These are phyloP conservation scores for Fusarium sp. DNA, from an alignment of 2,329 filamentous ascomycete species.

Conservation along the genomic window DNA sequence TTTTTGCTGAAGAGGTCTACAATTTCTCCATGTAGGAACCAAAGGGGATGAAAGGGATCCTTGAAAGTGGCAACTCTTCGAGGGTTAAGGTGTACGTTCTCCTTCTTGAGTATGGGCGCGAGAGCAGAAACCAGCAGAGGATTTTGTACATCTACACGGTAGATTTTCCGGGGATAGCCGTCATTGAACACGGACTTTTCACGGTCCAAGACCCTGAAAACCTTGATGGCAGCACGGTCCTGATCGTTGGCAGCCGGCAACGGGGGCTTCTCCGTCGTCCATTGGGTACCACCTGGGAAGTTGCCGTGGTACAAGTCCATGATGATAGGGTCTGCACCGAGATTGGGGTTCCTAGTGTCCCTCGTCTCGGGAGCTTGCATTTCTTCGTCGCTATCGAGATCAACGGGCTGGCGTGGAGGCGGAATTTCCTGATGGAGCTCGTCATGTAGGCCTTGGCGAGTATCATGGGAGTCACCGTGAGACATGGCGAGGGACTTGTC, in stretches of 20 bases:
- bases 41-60: conserved; percentile 53
- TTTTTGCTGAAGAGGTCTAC: conserved; percentile 42
- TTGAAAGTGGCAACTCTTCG: conserved; percentile 48
- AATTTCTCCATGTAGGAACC: conserved; percentile 56
- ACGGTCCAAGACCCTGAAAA: conserved; percentile 57
- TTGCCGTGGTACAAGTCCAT: conserved; percentile 53
- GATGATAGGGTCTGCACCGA: conserved; percentile 45
- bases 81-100: conserved; percentile 52
- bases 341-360: conserved; percentile 37
- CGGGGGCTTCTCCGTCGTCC: too few species aligned
- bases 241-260: conserved; percentile 44
- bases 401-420: conserved; percentile 26
- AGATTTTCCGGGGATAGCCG: conserved; percentile 50
- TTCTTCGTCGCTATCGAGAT: conserved; percentile 29
- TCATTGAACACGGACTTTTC: conserved; percentile 52
- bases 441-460: conserved; percentile 43
- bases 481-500: background rate
- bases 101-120: conserved; percentile 54
- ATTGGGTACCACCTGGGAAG: too few species aligned
- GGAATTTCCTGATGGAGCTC: conserved; percentile 40
- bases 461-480: background rate
- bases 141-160: conserved; percentile 55
- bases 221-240: conserved; percentile 54
- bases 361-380: conserved; percentile 22
- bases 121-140: conserved; percentile 52